phyloP scores from a whole-genome alignment of 2,329 filamentous ascomycete genomes.

The Colletotrichum falcatum region DNA sequence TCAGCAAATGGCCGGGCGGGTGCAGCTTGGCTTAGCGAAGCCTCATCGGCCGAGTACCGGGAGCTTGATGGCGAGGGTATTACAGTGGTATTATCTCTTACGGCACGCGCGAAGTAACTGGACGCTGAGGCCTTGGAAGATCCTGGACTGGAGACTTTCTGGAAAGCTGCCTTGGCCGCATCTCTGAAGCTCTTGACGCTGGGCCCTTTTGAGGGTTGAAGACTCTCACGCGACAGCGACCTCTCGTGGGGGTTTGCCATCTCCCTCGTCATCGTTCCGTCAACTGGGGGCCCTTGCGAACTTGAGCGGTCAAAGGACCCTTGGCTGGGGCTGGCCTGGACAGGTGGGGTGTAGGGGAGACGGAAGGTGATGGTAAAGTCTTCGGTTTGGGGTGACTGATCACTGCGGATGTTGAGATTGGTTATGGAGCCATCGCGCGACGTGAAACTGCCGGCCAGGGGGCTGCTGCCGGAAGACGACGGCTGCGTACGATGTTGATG shows the following conservation, averaged over 20 bases:
- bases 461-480: slow-evolving; percentile 25
- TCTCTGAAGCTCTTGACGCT: slow-evolving; percentile 48
- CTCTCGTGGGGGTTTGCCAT: slow-evolving; percentile 14
- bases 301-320: slow-evolving; percentile 26
- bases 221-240: slow-evolving; percentile 11
- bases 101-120: slow-evolving; percentile 28
- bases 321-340: slow-evolving; percentile 19
- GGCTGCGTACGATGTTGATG: slow-evolving; percentile 28
- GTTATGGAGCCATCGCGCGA: slow-evolving; percentile 20
- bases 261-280: slow-evolving; percentile 9
- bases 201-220: slow-evolving; percentile 15
- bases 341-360: slow-evolving; percentile 37
- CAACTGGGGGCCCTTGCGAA: slow-evolving; percentile 11
- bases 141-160: slow-evolving; percentile 39
- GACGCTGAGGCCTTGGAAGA: slow-evolving; percentile 39
- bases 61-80: slow-evolving; percentile 38
- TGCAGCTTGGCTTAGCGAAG: not conserved
- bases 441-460: slow-evolving; percentile 18
- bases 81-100: slow-evolving; percentile 21
- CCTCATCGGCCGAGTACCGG: slow-evolving; percentile 28
- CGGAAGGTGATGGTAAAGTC: slow-evolving; percentile 34
- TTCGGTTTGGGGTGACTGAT: slow-evolving; percentile 2
- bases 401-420: slow-evolving; percentile 1
- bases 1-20: slow-evolving; percentile 23
- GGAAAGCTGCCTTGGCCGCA: slow-evolving; percentile 51